Base-by-base conservation (phyloP, 768 basidiomycete species). In the Crucibulum laeve region DNA sequence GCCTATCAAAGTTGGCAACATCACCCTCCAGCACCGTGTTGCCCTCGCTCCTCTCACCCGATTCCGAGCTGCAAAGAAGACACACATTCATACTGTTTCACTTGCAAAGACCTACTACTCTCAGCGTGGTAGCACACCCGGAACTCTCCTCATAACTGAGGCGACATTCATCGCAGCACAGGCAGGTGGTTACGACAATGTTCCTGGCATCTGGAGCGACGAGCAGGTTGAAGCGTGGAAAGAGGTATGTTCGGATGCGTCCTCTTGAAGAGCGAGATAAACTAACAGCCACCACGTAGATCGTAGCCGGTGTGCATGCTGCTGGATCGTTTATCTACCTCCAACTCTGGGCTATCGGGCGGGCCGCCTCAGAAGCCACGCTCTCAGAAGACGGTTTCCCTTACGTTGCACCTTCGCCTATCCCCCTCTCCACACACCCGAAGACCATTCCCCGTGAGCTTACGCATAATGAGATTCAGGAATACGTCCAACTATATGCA, bases 201-300 rank as follows among this genome's bases (percentile, higher is more conserved):
- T 67, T 1, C 78, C 79, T 0, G 78, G 80, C 0, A 70, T 80
- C 24, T 79, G 67, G 63, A 67, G 52, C 6, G 55, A 62, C 3
- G 73, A 70, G n/a, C 80, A 82, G 48, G 64, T 80, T 33, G 50
- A 49, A 0, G 71, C 56, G 0, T 84, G 80, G 81, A 79, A 75
- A 52, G 53, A 63, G 56, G 74, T 73, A 21, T 13, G 62, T 42
- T 36, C 11, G 8, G 13, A 36, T 28, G 37, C 30, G 36, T 25
- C 15, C 18, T 22, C 14, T 19, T 36, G 15, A 19, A 17, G n/a
- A 7, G 4, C 8, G 10, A 10, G 5, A 5, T 4, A 36, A 15
- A 18, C 37, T 3, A 21, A 10, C n/a, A 24, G n/a, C 13, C 24
- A 14, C 24, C 19, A n/a, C 23, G 7, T 32, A 69, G 62, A 56